Evolutionary conservation across 352 stramenopile species (phyloP).

Genomic region (Phytophthora vignae): DNA sequence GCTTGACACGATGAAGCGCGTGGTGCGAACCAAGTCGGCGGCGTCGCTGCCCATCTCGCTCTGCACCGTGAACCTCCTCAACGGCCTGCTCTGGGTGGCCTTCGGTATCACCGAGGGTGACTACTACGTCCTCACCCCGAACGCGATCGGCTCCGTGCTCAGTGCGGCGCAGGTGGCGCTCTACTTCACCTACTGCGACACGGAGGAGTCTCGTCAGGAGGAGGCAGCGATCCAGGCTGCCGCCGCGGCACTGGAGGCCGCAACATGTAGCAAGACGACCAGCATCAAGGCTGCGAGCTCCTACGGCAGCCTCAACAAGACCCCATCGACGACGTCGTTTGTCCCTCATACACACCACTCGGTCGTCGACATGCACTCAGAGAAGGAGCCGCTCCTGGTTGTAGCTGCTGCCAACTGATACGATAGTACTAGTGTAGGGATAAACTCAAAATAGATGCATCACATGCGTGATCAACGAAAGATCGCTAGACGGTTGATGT

Average conservation of each 20-base stretch:
- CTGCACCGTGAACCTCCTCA: conserved; percentile 52
- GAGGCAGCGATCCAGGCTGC: conserved; percentile 26
- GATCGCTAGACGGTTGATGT: too few species aligned
- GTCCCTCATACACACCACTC: conserved; percentile 23
- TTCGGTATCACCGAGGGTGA: conserved; percentile 54
- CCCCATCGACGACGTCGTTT: conserved; percentile 1
- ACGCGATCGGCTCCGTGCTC: conserved; percentile 49
- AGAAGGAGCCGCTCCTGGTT: conserved; percentile 31
- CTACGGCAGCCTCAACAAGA: conserved; percentile 28
- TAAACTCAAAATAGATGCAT: conserved; percentile 19
- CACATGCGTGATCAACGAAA: too few species aligned
- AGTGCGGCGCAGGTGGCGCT: conserved; percentile 50
- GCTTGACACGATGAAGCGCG: conserved; percentile 52
- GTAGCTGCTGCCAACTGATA: conserved; percentile 35
- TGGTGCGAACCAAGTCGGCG: conserved; percentile 53
- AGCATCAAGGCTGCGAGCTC: conserved; percentile 5
- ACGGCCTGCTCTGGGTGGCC: conserved; percentile 55
- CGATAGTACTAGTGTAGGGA: background rate
- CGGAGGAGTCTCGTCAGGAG: conserved; percentile 30
- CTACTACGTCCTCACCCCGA: conserved; percentile 50
- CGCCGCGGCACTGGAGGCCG: conserved; percentile 20
- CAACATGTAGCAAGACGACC: conserved; percentile 12
- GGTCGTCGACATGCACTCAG: conserved; percentile 18
- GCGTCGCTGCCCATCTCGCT: conserved; percentile 58
- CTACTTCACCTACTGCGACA: conserved; percentile 51